A percentile compares a stretch with the other conserved stretches of the same genome.
Conservation (phyloP, 1,284 basidiomycete genomes). For the Puccinia sorghi region DNA sequence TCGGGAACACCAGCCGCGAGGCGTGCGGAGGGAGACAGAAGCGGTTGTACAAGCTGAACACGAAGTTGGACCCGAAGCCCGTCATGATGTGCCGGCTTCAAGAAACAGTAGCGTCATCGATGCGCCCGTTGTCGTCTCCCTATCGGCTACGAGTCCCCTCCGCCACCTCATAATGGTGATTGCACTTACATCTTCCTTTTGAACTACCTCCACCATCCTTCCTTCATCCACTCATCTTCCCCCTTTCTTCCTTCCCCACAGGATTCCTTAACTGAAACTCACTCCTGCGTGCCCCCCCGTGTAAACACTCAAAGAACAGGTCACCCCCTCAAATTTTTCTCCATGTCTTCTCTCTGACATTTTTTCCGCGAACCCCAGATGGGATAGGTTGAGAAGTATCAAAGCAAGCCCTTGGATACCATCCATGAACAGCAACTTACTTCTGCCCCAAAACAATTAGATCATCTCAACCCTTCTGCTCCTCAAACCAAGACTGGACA, state of each 20-base stretch:
- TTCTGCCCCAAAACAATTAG: too few species aligned
- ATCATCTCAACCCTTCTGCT: too few species aligned
- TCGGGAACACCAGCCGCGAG: slow-evolving; percentile 24
- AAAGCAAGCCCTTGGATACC: too few species aligned
- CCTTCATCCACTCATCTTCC: background rate
- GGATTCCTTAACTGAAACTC: slow-evolving; percentile 45
- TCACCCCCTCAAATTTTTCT: background rate
- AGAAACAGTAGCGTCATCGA: slow-evolving; percentile 32
- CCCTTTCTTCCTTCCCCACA: background rate
- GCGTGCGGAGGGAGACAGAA: background rate
- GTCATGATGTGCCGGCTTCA: background rate
- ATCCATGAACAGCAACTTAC: too few species aligned
- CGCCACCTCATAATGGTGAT: background rate
- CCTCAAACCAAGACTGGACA: too few species aligned
- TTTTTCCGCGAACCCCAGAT: too few species aligned
- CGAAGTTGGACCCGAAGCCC: too few species aligned
- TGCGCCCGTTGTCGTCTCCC: slow-evolving; percentile 20
- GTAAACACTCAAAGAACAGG: slow-evolving; percentile 23
- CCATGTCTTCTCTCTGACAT: background rate
- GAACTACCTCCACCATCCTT: too few species aligned
- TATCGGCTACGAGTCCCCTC: slow-evolving; percentile 36
- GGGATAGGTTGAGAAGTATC: too few species aligned
- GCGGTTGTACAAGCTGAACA: slow-evolving; percentile 41
- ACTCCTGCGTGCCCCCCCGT: slow-evolving; percentile 43
- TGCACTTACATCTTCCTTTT: slow-evolving; percentile 47